Base-by-base conservation (phyloP, 345 rosid genomes). In the Angophora floribunda region DNA sequence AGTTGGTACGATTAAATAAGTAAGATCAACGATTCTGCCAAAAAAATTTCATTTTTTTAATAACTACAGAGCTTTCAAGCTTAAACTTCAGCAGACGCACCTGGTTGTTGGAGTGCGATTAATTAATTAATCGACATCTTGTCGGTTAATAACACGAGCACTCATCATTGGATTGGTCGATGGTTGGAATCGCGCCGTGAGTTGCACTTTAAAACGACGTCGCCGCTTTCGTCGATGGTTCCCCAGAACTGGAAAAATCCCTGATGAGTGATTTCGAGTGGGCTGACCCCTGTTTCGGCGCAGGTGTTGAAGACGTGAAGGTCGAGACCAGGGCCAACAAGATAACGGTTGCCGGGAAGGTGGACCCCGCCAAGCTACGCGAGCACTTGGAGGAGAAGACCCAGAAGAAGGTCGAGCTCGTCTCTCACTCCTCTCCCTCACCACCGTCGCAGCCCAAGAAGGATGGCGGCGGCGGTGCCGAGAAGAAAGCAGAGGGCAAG, bases 321-420 rank as follows among this genome's bases (percentile, higher is more conserved):
- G 80, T 90, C 15, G 95, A 93, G 49, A 26, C 85, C 5, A 91
- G 87, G 28, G 90, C 84, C 21, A 86, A 89, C 89, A 93, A 92
- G 86, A 11, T 93, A 63, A 91, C 92, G 91, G 95, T 92, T 19
- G 87, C 86, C n/a, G 95, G 95, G 45, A 92, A 89, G 67, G 92
- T 88, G 49, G 95, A 93, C 49, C 93, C 95, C 9, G 86, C 88
- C 51, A 88, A 89, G 61, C 87, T 93, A 21, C 89, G 85, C 21
- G 88, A 92, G 55, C 59, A 85, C 90, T 51, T 93, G 75, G 95
- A 92, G 86, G 86, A 75, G 86, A 91, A 89, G 87, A 88, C 86
- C 1, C 86, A 88, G 89, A 92, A 88, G 91, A 88, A 87, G 85
- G 90, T 93, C 5, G 93, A 90, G 75, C 89, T 94, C 45, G 85